Conservation (phyloP, 148 eudicot genomes). For the Rhododendron mucronatum region DNA sequence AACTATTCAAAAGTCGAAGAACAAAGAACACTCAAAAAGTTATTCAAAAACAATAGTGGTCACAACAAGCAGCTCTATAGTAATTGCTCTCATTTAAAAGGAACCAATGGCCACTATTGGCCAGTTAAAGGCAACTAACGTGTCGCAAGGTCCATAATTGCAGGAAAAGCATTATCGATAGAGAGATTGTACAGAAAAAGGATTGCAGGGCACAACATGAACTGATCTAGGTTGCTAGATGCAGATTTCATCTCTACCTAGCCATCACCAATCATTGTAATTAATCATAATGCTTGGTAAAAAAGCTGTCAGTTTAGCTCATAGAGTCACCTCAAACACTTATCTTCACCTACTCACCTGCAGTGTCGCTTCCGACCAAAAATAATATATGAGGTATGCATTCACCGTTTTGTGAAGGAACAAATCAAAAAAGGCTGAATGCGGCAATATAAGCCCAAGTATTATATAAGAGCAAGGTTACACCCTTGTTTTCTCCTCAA, state of each 20-base stretch:
- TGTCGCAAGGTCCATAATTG: not conserved
- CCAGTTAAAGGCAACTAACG: not conserved
- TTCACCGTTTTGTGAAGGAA: not conserved
- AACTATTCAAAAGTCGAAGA: not conserved
- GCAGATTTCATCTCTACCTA: not conserved
- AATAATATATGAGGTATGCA: not conserved
- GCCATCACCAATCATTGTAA: not conserved
- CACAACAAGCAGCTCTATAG: not conserved
- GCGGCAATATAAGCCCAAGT: not conserved
- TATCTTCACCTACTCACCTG: not conserved
- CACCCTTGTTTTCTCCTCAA: not conserved
- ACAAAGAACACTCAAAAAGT: not conserved
- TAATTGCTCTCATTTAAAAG: not conserved
- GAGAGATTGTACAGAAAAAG: not conserved
- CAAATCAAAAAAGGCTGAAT: not conserved
- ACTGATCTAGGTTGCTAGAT: not conserved
- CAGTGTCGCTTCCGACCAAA: not conserved
- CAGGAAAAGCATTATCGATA: not conserved
- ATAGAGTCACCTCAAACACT: not conserved
- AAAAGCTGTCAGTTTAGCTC: conserved; percentile 1
- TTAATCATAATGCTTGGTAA: not conserved
- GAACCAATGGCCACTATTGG: not conserved
- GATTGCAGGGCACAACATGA: not conserved
- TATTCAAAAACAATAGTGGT: not conserved
- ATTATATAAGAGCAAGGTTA: not conserved